Evolutionary conservation across 2,329 filamentous ascomycete species (phyloP).

Genomic region (Lecanicillium sp.): DNA sequence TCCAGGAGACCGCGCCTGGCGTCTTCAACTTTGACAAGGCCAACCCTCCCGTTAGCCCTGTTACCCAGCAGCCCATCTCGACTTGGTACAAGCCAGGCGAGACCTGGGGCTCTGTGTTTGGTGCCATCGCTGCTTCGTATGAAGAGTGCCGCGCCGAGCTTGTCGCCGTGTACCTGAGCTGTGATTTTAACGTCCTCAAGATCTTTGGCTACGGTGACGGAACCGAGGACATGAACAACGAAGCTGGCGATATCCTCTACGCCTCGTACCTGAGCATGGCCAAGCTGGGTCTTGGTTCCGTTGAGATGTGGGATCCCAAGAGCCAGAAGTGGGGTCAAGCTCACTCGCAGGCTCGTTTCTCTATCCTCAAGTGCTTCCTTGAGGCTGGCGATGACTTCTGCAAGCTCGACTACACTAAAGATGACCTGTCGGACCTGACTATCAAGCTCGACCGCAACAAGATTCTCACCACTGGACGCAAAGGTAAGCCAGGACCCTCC

Average conservation of each 20-base stretch:
- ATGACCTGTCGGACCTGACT: conserved; percentile 72
- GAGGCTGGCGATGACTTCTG: conserved; percentile 83
- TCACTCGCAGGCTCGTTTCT: conserved; percentile 87
- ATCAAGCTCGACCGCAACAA: conserved; percentile 81
- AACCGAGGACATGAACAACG: conserved; percentile 60
- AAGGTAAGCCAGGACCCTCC: conserved; percentile 36
- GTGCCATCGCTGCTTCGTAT: conserved; percentile 78
- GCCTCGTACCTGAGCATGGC: conserved; percentile 90
- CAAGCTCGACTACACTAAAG: conserved; percentile 65
- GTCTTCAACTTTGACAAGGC: conserved; percentile 82
- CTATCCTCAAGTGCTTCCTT: conserved; percentile 79
- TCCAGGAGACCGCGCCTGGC: conserved; percentile 80
- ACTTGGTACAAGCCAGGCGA: conserved; percentile 94
- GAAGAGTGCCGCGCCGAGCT: conserved; percentile 94
- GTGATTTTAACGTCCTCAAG: conserved; percentile 80
- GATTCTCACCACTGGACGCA: conserved; percentile 76
- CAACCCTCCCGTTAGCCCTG: conserved; percentile 74
- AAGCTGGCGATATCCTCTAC: conserved; percentile 83
- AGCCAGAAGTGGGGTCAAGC: conserved; percentile 86
- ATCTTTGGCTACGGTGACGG: conserved; percentile 91
- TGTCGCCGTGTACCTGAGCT: conserved; percentile 85
- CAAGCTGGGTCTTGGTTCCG: conserved; percentile 76
- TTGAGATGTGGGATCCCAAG: conserved; percentile 95
- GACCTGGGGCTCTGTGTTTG: conserved; percentile 92
- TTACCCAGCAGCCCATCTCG: conserved; percentile 69